phyloP scores from a whole-genome alignment of 139 green algal species.

The Mychonastes homosphaera region DNA sequence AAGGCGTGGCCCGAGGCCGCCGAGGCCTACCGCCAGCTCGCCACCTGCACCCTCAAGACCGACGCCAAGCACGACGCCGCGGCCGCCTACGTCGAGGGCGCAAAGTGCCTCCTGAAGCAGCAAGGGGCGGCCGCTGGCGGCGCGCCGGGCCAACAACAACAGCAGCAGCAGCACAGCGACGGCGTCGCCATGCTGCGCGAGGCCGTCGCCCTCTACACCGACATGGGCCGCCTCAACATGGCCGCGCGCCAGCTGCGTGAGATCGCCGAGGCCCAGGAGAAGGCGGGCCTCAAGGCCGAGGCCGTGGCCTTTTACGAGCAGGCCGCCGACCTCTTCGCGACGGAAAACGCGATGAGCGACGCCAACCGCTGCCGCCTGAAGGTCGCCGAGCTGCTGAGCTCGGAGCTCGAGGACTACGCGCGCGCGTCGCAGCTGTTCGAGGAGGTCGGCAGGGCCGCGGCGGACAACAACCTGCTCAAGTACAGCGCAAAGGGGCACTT shows the following conservation, averaged over 20 bases:
- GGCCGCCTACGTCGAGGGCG: slow-evolving; percentile 69
- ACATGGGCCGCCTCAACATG: slow-evolving; percentile 90
- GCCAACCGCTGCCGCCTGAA: slow-evolving; percentile 69
- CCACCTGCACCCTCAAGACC: slow-evolving; percentile 71
- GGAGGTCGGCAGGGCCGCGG: slow-evolving; percentile 41
- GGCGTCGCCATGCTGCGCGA: slow-evolving; percentile 39
- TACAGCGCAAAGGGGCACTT: slow-evolving; percentile 89
- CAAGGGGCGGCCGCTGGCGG: slow-evolving; percentile 7
- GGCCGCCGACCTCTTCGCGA: slow-evolving; percentile 78
- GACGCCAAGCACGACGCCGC: slow-evolving; percentile 85
- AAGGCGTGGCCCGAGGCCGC: slow-evolving; percentile 50
- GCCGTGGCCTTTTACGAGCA: slow-evolving; percentile 66
- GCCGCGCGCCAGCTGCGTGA: slow-evolving; percentile 76
- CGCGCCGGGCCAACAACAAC: not conserved
- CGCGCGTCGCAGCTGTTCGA: slow-evolving; percentile 64
- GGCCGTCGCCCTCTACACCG: slow-evolving; percentile 78
- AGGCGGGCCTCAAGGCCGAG: slow-evolving; percentile 60
- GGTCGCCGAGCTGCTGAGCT: slow-evolving; percentile 61
- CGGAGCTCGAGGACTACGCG: slow-evolving; percentile 54
- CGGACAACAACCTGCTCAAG: slow-evolving; percentile 94
- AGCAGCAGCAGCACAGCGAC: not conserved
- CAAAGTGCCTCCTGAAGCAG: slow-evolving; percentile 74
- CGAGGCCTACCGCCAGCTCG: slow-evolving; percentile 67
- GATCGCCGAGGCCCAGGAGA: slow-evolving; percentile 77
- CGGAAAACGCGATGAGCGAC: slow-evolving; percentile 63